Evolutionary conservation across 23 red algal species (phyloP).

Genomic region (Gracilaria gracilis): DNA sequence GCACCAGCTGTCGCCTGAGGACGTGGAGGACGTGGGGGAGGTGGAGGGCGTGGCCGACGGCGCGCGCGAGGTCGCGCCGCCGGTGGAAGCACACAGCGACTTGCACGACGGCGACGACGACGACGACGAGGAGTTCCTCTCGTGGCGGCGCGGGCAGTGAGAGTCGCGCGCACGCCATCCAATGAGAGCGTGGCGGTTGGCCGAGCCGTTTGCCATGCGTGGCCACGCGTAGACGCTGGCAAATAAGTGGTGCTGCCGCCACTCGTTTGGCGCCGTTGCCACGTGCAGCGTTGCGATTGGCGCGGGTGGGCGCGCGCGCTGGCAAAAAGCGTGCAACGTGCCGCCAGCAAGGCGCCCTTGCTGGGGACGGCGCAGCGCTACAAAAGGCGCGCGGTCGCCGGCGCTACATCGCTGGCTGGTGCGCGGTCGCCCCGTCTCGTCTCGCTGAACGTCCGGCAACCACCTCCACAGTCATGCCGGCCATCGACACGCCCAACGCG

Average conservation of each 20-base stretch:
- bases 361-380: slow-evolving; percentile 14
- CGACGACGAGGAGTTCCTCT: slow-evolving; percentile 28
- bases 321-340: background rate
- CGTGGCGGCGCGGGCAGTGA: slow-evolving; percentile 27
- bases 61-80: no score
- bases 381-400: slow-evolving; percentile 7
- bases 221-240: background rate
- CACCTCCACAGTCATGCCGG: slow-evolving; percentile 6
- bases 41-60: slow-evolving; percentile 13
- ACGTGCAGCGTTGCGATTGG: background rate
- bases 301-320: background rate
- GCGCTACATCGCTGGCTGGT: slow-evolving; percentile 15
- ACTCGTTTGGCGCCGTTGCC: background rate
- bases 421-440: background rate
- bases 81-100: background rate
- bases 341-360: slow-evolving; percentile 23
- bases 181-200: background rate
- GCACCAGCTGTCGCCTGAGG: no score
- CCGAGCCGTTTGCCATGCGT: background rate
- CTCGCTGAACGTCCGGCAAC: no score
- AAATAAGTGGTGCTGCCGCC: no score
- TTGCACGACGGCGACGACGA: background rate
- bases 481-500: slow-evolving; percentile 5
- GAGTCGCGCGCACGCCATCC: background rate
- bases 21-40: slow-evolving; percentile 15